These are phyloP conservation scores for Sarocladiaceae sp. DNA, from an alignment of 2,329 filamentous ascomycete genomes.

Conservation along the genomic window DNA sequence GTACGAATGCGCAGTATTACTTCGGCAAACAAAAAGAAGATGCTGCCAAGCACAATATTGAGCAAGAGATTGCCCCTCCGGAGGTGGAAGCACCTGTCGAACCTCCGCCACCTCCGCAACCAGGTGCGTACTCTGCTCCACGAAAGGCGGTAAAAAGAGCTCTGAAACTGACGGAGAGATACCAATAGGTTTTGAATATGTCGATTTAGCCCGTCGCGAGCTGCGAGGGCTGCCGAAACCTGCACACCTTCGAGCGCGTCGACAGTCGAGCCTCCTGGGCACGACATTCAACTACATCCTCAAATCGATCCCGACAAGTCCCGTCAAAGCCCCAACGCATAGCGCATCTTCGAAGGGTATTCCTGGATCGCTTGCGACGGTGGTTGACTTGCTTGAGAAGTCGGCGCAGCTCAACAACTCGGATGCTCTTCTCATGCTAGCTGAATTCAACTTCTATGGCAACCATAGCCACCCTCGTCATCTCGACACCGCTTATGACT, in stretches of 20 bases:
- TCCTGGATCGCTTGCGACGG: constrained; percentile 42
- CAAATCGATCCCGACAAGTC: constrained; percentile 46
- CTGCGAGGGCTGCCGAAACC: constrained; percentile 46
- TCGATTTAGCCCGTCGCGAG: constrained; percentile 47
- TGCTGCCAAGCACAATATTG: constrained; percentile 21
- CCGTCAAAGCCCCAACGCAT: constrained; percentile 41
- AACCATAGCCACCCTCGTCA: constrained; percentile 86
- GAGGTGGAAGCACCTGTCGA: constrained; percentile 26
- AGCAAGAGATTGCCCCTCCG: constrained; percentile 26
- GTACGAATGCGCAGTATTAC: constrained; percentile 35
- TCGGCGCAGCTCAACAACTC: constrained; percentile 57
- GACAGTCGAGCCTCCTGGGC: constrained; percentile 39
- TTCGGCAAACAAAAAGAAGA: constrained; percentile 26
- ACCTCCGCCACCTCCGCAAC: constrained; percentile 24
- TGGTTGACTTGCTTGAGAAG: constrained; percentile 48
- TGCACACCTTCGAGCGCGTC: constrained; percentile 38
- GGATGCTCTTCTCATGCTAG: constrained; percentile 84
- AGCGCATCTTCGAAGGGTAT: constrained; percentile 26
- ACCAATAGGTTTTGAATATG: constrained; percentile 44
- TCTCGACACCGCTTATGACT: constrained; percentile 71
- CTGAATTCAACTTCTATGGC: constrained; percentile 94
- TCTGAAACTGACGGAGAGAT: not conserved
- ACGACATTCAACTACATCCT: constrained; percentile 39
- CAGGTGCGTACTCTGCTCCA: constrained; percentile 26
- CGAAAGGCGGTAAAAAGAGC: not conserved